Conservation (phyloP, 805 yeast genomes). For the Wickerhamomyces silvicola region DNA sequence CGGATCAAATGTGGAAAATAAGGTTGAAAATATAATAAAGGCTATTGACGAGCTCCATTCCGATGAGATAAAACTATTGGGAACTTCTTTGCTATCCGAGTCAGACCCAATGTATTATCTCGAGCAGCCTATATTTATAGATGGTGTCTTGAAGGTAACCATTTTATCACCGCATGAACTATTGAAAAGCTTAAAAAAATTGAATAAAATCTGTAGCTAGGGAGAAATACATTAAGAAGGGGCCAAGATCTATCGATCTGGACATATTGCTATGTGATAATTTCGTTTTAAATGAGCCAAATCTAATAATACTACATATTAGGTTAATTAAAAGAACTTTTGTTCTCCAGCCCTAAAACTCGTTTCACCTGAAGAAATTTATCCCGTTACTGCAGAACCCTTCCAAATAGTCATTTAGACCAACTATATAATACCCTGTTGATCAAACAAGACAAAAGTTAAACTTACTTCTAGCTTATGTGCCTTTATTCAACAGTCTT, state of each 20-base stretch:
- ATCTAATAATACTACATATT: constrained; percentile 77
- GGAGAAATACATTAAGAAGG: constrained; percentile 76
- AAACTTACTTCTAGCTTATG: constrained; percentile 39
- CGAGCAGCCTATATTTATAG: constrained; percentile 76
- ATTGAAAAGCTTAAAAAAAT: constrained; percentile 59
- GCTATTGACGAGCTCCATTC: constrained; percentile 46
- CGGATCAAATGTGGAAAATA: constrained; percentile 83
- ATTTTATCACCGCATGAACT: constrained; percentile 56
- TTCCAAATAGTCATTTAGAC: constrained; percentile 56
- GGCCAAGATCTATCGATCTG: constrained; percentile 87
- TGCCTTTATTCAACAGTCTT: constrained; percentile 36
- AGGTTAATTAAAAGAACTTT: constrained; percentile 85
- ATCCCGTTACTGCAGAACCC: constrained; percentile 86
- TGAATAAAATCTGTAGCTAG: constrained; percentile 70
- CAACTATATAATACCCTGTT: constrained; percentile 39
- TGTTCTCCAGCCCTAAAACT: constrained; percentile 83
- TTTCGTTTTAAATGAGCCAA: constrained; percentile 44
- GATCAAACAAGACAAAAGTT: constrained; percentile 40
- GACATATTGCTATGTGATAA: constrained; percentile 69
- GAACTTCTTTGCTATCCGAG: constrained; percentile 73
- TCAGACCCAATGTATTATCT: constrained; percentile 89
- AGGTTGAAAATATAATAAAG: constrained; percentile 48
- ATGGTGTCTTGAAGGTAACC: constrained; percentile 80
- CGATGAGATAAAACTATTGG: constrained; percentile 33
- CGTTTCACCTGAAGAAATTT: constrained; percentile 55